Evolutionary conservation across 345 rosid species (phyloP).

Genomic region (Arabidopsis arenosa): DNA sequence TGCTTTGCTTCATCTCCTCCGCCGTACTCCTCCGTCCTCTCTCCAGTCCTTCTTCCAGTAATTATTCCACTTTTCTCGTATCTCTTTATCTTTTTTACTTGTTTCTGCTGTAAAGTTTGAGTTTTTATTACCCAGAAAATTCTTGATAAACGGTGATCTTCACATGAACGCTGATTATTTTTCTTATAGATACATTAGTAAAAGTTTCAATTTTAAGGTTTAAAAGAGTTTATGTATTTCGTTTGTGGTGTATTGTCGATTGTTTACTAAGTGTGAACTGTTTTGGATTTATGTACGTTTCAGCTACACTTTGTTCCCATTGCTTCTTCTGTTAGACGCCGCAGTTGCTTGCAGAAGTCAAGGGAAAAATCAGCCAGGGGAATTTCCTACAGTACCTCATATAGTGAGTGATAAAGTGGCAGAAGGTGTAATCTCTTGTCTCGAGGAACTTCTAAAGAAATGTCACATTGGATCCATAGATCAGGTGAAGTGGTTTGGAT

Average conservation of each 20-base stretch:
- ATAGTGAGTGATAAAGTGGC: constrained; percentile 80
- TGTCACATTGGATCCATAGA: constrained; percentile 64
- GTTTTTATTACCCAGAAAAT: too few relatives aligned
- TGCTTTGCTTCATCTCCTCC: constrained; percentile 61
- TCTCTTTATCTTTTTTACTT: too few relatives aligned
- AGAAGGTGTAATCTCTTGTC: constrained; percentile 75
- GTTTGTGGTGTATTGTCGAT: background rate
- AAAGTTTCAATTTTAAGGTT: background rate
- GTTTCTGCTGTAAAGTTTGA: too few relatives aligned
- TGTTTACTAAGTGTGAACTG: constrained; percentile 4
- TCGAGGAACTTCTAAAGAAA: constrained; percentile 81
- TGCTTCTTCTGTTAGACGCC: constrained; percentile 80
- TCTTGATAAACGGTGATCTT: too few relatives aligned
- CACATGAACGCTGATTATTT: too few relatives aligned
- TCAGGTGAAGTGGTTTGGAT: constrained; percentile 59
- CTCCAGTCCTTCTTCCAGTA: constrained; percentile 91
- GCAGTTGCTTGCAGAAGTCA: constrained; percentile 67
- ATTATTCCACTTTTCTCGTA: background rate
- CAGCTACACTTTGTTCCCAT: constrained; percentile 83
- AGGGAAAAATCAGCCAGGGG: constrained; percentile 38
- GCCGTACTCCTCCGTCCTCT: constrained; percentile 49
- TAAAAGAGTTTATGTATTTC: background rate
- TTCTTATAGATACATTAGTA: too few relatives aligned
- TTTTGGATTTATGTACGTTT: constrained; percentile 36
- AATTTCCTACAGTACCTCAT: constrained; percentile 26